A percentile compares a stretch with the other conserved stretches of the same genome.
phyloP scores from a whole-genome alignment of 2,329 filamentous ascomycete genomes.

The Colletotrichum liriopes region DNA sequence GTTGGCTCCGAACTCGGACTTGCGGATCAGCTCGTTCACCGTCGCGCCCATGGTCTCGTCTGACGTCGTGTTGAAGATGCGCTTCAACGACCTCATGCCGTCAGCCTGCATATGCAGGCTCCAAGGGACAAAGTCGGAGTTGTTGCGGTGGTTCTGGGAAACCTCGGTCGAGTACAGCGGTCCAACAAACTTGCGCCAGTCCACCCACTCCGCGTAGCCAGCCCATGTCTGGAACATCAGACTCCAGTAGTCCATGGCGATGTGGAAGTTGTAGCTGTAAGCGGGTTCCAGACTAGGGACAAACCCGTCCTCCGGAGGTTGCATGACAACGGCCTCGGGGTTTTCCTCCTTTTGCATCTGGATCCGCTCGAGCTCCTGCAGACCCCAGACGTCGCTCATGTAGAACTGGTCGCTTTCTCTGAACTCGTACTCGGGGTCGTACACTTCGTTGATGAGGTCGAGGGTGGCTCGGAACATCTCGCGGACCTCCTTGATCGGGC shows the following conservation, averaged over 20 bases:
- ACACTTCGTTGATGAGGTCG: slow-evolving; percentile 52
- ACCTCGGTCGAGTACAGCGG: slow-evolving; percentile 47
- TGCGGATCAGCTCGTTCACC: slow-evolving; percentile 51
- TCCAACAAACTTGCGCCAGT: slow-evolving; percentile 52
- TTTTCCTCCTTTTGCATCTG: slow-evolving; percentile 47
- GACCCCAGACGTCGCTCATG: slow-evolving; percentile 59
- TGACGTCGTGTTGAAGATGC: slow-evolving; percentile 51
- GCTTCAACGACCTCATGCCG: slow-evolving; percentile 49
- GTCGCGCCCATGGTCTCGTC: slow-evolving; percentile 48
- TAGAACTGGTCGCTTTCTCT: slow-evolving; percentile 61
- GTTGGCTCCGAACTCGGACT: slow-evolving; percentile 55
- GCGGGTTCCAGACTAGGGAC: slow-evolving; percentile 44
- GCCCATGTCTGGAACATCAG: slow-evolving; percentile 58
- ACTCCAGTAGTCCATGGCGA: slow-evolving; percentile 59
- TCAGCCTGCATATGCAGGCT: slow-evolving; percentile 52
- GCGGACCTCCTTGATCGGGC: slow-evolving; percentile 53
- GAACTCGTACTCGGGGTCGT: slow-evolving; percentile 51
- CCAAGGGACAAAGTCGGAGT: slow-evolving; percentile 49
- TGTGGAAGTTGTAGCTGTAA: slow-evolving; percentile 50
- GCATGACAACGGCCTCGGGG: slow-evolving; percentile 39
- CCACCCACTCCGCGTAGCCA: slow-evolving; percentile 54
- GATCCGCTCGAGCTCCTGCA: slow-evolving; percentile 60
- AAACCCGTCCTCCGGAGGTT: slow-evolving; percentile 44
- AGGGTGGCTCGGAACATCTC: slow-evolving; percentile 51
- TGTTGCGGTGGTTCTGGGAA: slow-evolving; percentile 44